Evolutionary conservation across 768 basidiomycete species (phyloP).

Genomic region (Floccularia luteovirens): DNA sequence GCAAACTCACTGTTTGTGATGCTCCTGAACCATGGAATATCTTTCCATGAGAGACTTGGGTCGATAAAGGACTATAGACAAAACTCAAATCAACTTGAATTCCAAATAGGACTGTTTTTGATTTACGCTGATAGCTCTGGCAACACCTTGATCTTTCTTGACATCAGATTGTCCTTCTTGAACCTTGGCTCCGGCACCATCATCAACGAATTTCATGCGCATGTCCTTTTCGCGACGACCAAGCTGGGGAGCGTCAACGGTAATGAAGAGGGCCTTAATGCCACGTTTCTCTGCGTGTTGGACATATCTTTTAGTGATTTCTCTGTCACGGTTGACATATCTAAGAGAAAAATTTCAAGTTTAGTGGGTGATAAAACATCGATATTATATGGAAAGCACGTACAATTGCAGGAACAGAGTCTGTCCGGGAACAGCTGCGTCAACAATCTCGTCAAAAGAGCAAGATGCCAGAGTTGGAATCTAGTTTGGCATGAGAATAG

Average conservation of each 20-base stretch:
- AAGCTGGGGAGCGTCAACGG: conserved; percentile 95
- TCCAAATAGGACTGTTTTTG: background rate
- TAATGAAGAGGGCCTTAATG: conserved; percentile 91
- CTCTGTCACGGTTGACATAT: conserved; percentile 89
- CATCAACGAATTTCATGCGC: conserved; percentile 91
- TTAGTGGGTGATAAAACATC: background rate
- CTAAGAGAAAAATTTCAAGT: conserved; percentile 21
- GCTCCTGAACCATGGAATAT: conserved; percentile 74
- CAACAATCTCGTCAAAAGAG: conserved; percentile 90
- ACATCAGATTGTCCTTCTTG: conserved; percentile 45
- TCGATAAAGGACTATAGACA: conserved; percentile 81
- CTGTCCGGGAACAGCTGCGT: conserved; percentile 74
- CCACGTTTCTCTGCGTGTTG: conserved; percentile 87
- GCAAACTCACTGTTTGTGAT: conserved; percentile 62
- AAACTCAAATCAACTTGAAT: background rate
- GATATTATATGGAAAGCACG: background rate
- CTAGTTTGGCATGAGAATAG: conserved; percentile 26
- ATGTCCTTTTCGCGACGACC: conserved; percentile 96
- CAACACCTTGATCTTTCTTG: conserved; percentile 85
- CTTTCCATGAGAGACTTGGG: conserved; percentile 80
- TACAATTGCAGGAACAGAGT: conserved; percentile 83
- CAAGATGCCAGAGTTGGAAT: conserved; percentile 94
- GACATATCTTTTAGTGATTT: conserved; percentile 78
- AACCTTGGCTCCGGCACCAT: conserved; percentile 47
- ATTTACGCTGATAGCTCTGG: conserved; percentile 83